These are phyloP conservation scores for Coniosporium tulheliwenetii DNA, from an alignment of 2,329 filamentous ascomycete species.

Conservation along the genomic window DNA sequence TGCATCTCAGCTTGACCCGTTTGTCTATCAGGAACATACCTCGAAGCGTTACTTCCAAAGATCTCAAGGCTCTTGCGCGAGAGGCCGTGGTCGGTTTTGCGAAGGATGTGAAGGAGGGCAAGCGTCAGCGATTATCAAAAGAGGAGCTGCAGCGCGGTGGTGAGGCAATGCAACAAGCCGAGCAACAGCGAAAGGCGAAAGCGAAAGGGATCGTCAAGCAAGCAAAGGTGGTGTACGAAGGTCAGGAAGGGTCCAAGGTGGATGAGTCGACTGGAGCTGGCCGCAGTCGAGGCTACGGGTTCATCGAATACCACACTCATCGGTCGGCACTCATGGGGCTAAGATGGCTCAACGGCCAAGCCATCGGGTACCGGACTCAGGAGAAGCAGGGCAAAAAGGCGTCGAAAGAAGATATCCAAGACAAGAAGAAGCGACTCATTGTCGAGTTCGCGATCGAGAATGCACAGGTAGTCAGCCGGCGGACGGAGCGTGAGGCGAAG, in stretches of 20 bases:
- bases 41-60: constrained; percentile 66
- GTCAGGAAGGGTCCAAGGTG: constrained; percentile 70
- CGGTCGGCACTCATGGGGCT: constrained; percentile 90
- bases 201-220: constrained; percentile 81
- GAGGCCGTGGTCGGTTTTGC: constrained; percentile 92
- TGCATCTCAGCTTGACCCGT: constrained; percentile 80
- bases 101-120: constrained; percentile 67
- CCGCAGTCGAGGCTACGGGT: constrained; percentile 83
- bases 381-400: constrained; percentile 23
- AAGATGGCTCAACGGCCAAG: constrained; percentile 77
- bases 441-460: constrained; percentile 98
- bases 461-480: constrained; percentile 77
- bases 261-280: constrained; percentile 62
- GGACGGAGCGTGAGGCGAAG: constrained; percentile 48
- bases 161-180: constrained; percentile 64
- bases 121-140: constrained; percentile 65
- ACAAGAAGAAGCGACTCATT: constrained; percentile 78
- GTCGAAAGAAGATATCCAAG: constrained; percentile 33
- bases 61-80: constrained; percentile 78
- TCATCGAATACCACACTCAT: constrained; percentile 91
- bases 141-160: constrained; percentile 74
- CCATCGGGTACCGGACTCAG: constrained; percentile 34
- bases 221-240: constrained; percentile 90
- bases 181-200: constrained; percentile 63
- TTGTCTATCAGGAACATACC: constrained; percentile 87